These are phyloP conservation scores for Citrus sinensis DNA, from an alignment of 345 rosid genomes.

Conservation along the genomic window DNA sequence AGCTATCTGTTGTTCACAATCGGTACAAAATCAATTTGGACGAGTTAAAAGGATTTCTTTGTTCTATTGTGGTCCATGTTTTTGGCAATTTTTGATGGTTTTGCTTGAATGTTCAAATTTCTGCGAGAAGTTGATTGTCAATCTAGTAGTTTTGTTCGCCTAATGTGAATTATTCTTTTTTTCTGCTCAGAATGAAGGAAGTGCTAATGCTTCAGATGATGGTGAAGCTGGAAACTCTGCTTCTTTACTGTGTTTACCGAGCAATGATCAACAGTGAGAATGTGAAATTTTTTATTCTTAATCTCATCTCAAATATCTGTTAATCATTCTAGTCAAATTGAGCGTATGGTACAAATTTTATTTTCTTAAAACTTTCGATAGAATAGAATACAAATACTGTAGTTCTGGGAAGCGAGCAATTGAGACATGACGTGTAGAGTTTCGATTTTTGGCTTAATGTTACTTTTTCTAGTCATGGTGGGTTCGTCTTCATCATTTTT, in stretches of 20 bases:
- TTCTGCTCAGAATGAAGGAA: constrained; percentile 27
- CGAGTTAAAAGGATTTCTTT: not conserved
- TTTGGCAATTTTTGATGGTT: not conserved
- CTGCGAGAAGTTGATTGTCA: not conserved
- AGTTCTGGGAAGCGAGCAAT: not conserved
- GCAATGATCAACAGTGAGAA: constrained; percentile 15
- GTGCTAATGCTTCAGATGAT: constrained; percentile 1
- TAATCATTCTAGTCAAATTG: not conserved
- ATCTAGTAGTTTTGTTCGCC: not conserved
- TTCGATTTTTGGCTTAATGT: no score
- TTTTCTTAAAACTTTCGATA: not conserved
- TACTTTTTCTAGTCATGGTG: no score
- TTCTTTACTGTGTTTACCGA: constrained; percentile 4
- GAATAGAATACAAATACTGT: not conserved
- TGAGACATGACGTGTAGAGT: not conserved
- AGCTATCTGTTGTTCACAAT: no score
- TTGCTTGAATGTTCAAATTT: not conserved
- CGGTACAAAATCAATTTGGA: not conserved
- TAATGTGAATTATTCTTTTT: not conserved
- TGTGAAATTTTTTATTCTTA: not conserved
- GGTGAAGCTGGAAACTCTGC: constrained; percentile 8
- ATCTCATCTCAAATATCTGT: not conserved
- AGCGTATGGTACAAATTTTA: not conserved
- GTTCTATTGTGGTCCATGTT: not conserved
- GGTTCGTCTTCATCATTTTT: no score